Base-by-base conservation (phyloP, 2,329 filamentous ascomycete genomes). In the Hypoxylon rubiginosum region DNA sequence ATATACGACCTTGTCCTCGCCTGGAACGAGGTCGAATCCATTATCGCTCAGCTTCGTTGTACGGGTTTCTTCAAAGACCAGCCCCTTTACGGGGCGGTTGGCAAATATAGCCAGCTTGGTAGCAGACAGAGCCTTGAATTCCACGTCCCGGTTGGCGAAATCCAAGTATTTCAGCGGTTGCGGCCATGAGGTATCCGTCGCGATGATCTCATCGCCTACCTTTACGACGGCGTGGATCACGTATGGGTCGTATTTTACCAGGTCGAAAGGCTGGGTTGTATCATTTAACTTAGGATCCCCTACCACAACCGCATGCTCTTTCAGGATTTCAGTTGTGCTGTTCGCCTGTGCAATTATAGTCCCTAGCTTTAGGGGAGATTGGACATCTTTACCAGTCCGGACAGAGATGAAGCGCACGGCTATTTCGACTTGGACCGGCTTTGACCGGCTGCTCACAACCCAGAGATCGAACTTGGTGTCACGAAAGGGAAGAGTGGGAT, bases 101-200 rank as follows among this genome's bases (percentile, higher is more conserved):
- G 81, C 71, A 73, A 79, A 71, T 15, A 80, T 70, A 55, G 66
- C 71, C 26, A 80, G 74, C 34, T 66, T 62, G 7, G 70, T 64
- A 0, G 60, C 58, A 3, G 73, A 71, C 5, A 78, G 46, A 11
- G 74, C 65, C 24, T 19, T 69, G 63, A 82, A 71, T 9, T 71
- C 71, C 10, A 88, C 73, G 0, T 77, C 73, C 26, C 84, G 81
- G 41, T 82, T 76, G 11, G 79, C 75, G 45, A 90, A 78, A 66
- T 85, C 82, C 1, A 88, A 74, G 66, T 88, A 89, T 75, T 90
- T 90, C 54, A 90, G 68, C 0, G 88, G 88, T 51, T 90, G 85
- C 0, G 88, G 87, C 87, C 88, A 90, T 30, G 86, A 85, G 11
- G 82, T 79, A 62, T 86, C 84, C 13, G 82, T 77, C 3, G 85